phyloP scores from a whole-genome alignment of 345 rosid genomes.

The Turnera subulata region DNA sequence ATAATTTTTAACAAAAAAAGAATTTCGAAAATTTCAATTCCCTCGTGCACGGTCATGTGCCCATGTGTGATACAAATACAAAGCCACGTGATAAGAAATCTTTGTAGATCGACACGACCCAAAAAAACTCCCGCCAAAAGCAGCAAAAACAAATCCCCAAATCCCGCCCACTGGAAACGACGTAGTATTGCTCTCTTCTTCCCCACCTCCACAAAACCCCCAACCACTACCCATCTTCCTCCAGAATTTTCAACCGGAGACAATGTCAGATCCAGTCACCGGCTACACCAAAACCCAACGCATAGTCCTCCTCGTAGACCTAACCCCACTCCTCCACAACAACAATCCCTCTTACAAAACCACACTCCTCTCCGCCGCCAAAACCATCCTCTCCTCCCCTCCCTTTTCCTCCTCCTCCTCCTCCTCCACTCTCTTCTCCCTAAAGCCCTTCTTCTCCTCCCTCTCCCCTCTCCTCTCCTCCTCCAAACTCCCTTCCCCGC shows the following conservation, averaged over 20 bases:
- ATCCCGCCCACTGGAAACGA: conserved; percentile 11
- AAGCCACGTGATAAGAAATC: not conserved
- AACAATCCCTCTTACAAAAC: conserved; percentile 34
- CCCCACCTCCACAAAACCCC: not conserved
- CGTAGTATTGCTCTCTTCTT: not conserved
- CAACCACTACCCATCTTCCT: not conserved
- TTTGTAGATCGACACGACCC: not conserved
- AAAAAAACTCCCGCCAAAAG: too few species aligned
- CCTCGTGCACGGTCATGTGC: too few species aligned
- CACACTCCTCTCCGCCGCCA: conserved; percentile 48
- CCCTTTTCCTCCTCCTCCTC: too few species aligned
- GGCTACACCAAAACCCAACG: conserved; percentile 64
- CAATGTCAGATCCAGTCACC: conserved; percentile 42
- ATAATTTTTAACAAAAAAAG: too few species aligned
- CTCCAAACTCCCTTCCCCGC: conserved; percentile 56
- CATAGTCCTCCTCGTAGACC: conserved; percentile 68
- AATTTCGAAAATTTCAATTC: too few species aligned
- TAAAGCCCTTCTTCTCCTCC: conserved; percentile 82
- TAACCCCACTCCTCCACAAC: conserved; percentile 53
- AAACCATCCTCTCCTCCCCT: conserved; percentile 53
- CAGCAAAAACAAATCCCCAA: too few species aligned
- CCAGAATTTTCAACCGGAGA: conserved; percentile 2
- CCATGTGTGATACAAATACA: too few species aligned
- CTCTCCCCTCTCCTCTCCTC: conserved; percentile 86
- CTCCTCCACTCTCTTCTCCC: conserved; percentile 63